A percentile compares a stretch with the other conserved stretches of the same genome.
phyloP scores from a whole-genome alignment of 768 basidiomycete species.

The Crucibulum laeve region DNA sequence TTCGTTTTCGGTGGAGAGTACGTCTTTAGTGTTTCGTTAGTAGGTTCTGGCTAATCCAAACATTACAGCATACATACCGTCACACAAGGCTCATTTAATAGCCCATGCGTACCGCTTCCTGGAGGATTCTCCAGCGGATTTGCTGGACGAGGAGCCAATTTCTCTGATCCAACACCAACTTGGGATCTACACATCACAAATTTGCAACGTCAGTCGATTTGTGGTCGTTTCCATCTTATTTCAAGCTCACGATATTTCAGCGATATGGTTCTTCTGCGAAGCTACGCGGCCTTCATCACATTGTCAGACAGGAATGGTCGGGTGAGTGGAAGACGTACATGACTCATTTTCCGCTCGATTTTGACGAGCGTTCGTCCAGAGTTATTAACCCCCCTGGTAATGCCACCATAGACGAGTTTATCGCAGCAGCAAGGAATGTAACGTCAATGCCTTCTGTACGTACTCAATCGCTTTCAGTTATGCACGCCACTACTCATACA shows the following conservation, averaged over 20 bases:
- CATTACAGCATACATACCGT: conserved; percentile 30
- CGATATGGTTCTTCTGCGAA: conserved; percentile 35
- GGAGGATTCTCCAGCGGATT: conserved; percentile 39
- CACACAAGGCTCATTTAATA: conserved; percentile 29
- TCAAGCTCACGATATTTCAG: conserved; percentile 7
- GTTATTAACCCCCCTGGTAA: conserved; percentile 32
- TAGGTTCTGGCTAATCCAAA: background rate
- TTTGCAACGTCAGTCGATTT: conserved; percentile 17
- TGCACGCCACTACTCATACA: background rate
- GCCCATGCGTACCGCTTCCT: conserved; percentile 31
- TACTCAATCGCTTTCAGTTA: conserved; percentile 1
- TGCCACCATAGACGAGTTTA: conserved; percentile 16
- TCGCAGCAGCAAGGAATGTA: conserved; percentile 22
- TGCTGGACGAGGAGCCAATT: conserved; percentile 15
- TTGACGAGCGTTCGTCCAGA: conserved; percentile 12
- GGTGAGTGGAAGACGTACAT: conserved; percentile 17
- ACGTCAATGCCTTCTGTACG: conserved; percentile 19
- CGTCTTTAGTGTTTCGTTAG: background rate
- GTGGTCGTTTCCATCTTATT: conserved; percentile 2
- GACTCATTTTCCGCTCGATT: background rate
- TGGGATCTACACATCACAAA: conserved; percentile 34
- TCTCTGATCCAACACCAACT: conserved; percentile 11
- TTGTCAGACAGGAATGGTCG: conserved; percentile 35
- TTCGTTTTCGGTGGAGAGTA: conserved; percentile 37
- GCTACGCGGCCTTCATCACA: conserved; percentile 28